phyloP scores from a whole-genome alignment of 2,329 filamentous ascomycete genomes.

The Pyrenochaeta sp. region DNA sequence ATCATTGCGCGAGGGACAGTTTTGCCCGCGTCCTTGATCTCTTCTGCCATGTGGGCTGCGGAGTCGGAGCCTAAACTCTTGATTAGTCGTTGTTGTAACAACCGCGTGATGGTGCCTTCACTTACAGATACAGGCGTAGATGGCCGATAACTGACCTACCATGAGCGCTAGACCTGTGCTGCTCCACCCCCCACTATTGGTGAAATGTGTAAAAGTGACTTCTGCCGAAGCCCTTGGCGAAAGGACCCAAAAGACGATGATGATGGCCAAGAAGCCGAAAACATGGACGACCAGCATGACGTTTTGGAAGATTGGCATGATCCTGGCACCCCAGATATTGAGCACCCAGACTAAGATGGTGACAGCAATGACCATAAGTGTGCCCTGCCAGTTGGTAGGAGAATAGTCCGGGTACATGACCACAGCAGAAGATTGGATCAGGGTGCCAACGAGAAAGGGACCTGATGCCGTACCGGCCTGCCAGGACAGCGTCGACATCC shows the following conservation, averaged over 20 bases:
- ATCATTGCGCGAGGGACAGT: conserved; percentile 55
- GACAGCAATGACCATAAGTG: conserved; percentile 58
- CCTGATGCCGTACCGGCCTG: conserved; percentile 60
- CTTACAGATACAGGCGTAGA: conserved; percentile 46
- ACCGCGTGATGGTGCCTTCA: not conserved
- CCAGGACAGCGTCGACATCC: conserved; percentile 61
- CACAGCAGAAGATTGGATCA: conserved; percentile 57
- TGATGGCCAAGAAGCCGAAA: conserved; percentile 55
- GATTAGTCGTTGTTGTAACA: conserved; percentile 12
- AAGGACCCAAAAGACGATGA: conserved; percentile 50
- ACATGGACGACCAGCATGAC: conserved; percentile 52
- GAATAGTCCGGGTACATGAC: conserved; percentile 54
- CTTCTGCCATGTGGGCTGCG: conserved; percentile 55
- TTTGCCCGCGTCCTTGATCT: conserved; percentile 53
- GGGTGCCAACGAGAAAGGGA: conserved; percentile 57
- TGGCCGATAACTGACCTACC: conserved; percentile 52
- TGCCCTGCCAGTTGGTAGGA: conserved; percentile 58
- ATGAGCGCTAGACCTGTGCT: conserved; percentile 49
- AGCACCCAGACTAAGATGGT: conserved; percentile 54
- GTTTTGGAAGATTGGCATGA: conserved; percentile 47
- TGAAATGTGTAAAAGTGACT: conserved; percentile 45
- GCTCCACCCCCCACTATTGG: conserved; percentile 51
- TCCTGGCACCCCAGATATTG: conserved; percentile 48
- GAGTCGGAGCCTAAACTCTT: conserved; percentile 46
- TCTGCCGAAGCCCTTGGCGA: conserved; percentile 40